These are phyloP conservation scores for Penicillium sp. DNA, from an alignment of 2,329 filamentous ascomycete species.

Conservation along the genomic window DNA sequence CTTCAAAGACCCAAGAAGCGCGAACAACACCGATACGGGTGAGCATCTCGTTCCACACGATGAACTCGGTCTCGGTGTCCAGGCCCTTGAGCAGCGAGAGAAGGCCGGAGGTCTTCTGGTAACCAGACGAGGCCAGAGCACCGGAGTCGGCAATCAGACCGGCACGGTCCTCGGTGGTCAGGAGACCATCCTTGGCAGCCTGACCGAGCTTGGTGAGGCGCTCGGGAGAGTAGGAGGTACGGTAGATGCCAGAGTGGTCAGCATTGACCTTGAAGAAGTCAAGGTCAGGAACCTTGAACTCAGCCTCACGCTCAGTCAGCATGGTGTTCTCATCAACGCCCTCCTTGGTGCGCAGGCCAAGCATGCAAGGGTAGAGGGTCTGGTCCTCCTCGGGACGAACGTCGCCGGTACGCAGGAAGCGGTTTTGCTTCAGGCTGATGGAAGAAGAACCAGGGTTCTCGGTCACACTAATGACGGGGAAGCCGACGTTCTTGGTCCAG, in stretches of 20 bases:
- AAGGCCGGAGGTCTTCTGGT: slow-evolving; percentile 90
- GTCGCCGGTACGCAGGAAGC: slow-evolving; percentile 89
- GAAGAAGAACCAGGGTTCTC: slow-evolving; percentile 73
- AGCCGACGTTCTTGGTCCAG: slow-evolving; percentile 97
- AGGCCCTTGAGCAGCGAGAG: slow-evolving; percentile 86
- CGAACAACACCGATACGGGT: slow-evolving; percentile 79
- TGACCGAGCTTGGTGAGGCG: slow-evolving; percentile 85
- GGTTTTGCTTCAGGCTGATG: slow-evolving; percentile 91
- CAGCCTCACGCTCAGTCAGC: slow-evolving; percentile 72
- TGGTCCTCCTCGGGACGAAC: slow-evolving; percentile 92
- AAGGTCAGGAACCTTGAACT: slow-evolving; percentile 76
- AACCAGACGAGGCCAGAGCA: slow-evolving; percentile 85
- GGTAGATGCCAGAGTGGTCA: slow-evolving; percentile 90
- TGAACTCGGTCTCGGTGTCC: slow-evolving; percentile 79
- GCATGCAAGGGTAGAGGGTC: slow-evolving; percentile 86
- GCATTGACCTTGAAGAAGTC: slow-evolving; percentile 98
- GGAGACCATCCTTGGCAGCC: slow-evolving; percentile 78
- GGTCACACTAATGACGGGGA: slow-evolving; percentile 85
- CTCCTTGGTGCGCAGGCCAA: slow-evolving; percentile 83
- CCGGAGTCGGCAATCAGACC: slow-evolving; percentile 95
- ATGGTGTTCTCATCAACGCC: slow-evolving; percentile 79
- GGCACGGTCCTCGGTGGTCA: slow-evolving; percentile 88
- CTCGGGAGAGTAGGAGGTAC: slow-evolving; percentile 83
- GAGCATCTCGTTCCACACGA: slow-evolving; percentile 94
- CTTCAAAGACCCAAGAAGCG: slow-evolving; percentile 87